Evolutionary conservation across 2,329 filamentous ascomycete species (phyloP).

Genomic region (Paecilomyces formosus): DNA sequence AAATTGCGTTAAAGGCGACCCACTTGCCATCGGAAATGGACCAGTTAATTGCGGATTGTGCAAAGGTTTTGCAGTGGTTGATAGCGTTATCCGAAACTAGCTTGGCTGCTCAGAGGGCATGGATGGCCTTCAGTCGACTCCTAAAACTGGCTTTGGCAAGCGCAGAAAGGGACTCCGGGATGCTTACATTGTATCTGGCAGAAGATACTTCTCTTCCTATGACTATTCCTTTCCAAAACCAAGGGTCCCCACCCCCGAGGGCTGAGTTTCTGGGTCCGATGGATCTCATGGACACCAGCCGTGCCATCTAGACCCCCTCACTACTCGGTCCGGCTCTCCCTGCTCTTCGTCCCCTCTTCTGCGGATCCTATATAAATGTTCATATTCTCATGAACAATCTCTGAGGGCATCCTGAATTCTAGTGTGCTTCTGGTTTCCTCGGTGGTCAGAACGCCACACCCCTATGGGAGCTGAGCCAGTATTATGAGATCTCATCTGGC

Average conservation of each 20-base stretch:
- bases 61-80: not conserved
- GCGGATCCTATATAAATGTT: not conserved
- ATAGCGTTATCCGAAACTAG: not conserved
- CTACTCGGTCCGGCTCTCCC: not conserved
- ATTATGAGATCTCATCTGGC: not conserved
- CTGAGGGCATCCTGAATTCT: not conserved
- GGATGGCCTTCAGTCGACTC: not conserved
- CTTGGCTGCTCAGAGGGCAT: not conserved
- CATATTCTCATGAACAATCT: not conserved
- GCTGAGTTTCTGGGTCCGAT: not conserved
- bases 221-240: not conserved
- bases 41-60: not conserved
- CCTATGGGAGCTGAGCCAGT: not conserved
- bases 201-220: not conserved
- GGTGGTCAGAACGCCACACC: not conserved
- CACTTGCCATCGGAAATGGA: slow-evolving; percentile 17
- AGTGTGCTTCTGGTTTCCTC: not conserved
- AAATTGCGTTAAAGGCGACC: slow-evolving; percentile 20
- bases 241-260: not conserved
- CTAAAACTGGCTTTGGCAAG: not conserved
- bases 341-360: not conserved
- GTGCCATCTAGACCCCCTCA: not conserved
- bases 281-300: not conserved
- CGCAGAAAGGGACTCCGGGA: not conserved
- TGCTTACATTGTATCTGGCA: not conserved